These are phyloP conservation scores for Drechslerella dactyloides DNA, from an alignment of 2,329 filamentous ascomycete genomes.

Conservation along the genomic window DNA sequence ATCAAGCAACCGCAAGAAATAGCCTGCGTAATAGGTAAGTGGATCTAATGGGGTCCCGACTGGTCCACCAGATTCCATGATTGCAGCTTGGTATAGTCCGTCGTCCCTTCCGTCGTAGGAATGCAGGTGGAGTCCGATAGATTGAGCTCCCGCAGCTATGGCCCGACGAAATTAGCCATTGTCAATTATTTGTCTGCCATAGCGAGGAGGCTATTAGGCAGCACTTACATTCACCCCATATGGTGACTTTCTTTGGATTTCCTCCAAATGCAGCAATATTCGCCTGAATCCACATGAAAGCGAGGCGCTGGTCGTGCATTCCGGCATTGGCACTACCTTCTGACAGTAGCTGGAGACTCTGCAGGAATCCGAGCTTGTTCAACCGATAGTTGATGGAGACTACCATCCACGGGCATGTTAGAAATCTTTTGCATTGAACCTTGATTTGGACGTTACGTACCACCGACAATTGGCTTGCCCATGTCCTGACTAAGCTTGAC, in stretches of 20 bases:
- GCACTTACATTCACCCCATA: constrained; percentile 65
- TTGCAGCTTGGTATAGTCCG: constrained; percentile 64
- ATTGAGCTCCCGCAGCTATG: constrained; percentile 61
- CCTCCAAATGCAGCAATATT: constrained; percentile 69
- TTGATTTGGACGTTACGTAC: too few relatives aligned
- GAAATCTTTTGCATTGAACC: too few relatives aligned
- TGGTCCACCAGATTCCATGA: constrained; percentile 62
- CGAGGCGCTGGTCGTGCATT: constrained; percentile 67
- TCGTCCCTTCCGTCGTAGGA: constrained; percentile 65
- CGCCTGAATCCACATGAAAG: constrained; percentile 67
- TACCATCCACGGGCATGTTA: too few relatives aligned
- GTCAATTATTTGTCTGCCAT: too few relatives aligned
- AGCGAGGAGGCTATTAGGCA: too few relatives aligned
- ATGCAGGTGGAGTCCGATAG: constrained; percentile 62
- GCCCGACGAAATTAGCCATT: too few relatives aligned
- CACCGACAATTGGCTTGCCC: constrained; percentile 63
- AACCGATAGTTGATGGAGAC: constrained; percentile 65
- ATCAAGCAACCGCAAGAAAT: not conserved
- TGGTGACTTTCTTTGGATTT: constrained; percentile 65
- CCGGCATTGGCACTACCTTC: constrained; percentile 67
- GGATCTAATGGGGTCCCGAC: constrained; percentile 59
- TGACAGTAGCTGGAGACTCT: constrained; percentile 59
- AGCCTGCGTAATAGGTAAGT: not conserved
- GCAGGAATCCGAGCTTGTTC: constrained; percentile 64
- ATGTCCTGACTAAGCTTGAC: constrained; percentile 64